Conservation (phyloP, 2,329 filamentous ascomycete species). For the Colletotrichum sp. region DNA sequence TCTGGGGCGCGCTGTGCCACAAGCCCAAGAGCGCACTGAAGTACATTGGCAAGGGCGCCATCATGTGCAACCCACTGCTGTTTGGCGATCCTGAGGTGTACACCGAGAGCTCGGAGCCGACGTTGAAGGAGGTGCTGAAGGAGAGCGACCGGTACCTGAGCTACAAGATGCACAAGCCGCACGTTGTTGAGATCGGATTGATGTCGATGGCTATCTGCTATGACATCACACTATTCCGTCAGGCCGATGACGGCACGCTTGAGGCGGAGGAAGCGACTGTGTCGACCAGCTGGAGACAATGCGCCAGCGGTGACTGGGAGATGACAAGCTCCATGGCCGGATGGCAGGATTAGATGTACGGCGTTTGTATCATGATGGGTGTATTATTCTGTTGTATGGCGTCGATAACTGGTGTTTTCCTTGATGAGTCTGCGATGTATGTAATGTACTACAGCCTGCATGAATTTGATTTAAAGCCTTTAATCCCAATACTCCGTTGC, state of each 20-base stretch:
- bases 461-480: not conserved
- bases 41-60: slow-evolving; percentile 41
- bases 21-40: slow-evolving; percentile 36
- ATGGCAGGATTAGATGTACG: slow-evolving; percentile 11
- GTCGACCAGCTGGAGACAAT: slow-evolving; percentile 38
- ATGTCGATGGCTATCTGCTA: slow-evolving; percentile 41
- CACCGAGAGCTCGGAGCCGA: slow-evolving; percentile 29
- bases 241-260: slow-evolving; percentile 25
- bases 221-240: slow-evolving; percentile 32
- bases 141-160: slow-evolving; percentile 30
- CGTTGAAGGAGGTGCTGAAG: slow-evolving; percentile 32
- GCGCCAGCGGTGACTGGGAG: slow-evolving; percentile 39
- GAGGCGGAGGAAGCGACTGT: slow-evolving; percentile 33
- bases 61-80: slow-evolving; percentile 40
- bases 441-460: slow-evolving; percentile 2
- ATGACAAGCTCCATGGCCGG: slow-evolving; percentile 20
- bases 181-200: slow-evolving; percentile 41
- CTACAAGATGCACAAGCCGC: slow-evolving; percentile 34
- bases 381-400: not conserved
- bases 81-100: slow-evolving; percentile 27
- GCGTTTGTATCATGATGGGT: not conserved
- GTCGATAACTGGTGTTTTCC: not conserved
- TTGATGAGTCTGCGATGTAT: not conserved
- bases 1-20: slow-evolving; percentile 43
- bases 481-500: not conserved